Percentiles rank a stretch among this genome's conserved stretches.
These are phyloP conservation scores for Fusarium camptoceras DNA, from an alignment of 2,329 filamentous ascomycete species.

Conservation along the genomic window DNA sequence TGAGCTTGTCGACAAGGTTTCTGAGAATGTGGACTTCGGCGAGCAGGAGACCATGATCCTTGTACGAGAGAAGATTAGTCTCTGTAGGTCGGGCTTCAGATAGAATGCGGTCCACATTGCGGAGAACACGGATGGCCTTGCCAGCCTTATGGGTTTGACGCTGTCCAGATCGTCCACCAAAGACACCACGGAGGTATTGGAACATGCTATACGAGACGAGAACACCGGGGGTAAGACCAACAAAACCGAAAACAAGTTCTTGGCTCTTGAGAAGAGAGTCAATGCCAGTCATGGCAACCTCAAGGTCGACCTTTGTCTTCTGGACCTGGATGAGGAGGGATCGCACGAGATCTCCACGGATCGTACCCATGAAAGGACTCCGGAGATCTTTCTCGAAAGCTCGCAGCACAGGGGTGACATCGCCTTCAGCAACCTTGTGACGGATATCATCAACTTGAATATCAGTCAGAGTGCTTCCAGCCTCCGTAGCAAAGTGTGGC, in stretches of 20 bases:
- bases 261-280: conserved; percentile 95
- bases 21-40: conserved; percentile 90
- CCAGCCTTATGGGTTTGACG: conserved; percentile 73
- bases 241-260: conserved; percentile 97
- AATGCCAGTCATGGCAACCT: conserved; percentile 95
- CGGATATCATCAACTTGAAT: conserved; percentile 79
- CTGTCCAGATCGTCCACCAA: conserved; percentile 78
- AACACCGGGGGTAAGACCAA: conserved; percentile 93
- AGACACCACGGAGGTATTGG: conserved; percentile 75
- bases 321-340: conserved; percentile 96
- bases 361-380: conserved; percentile 82
- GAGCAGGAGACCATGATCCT: conserved; percentile 89
- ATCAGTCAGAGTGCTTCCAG: conserved; percentile 67
- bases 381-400: conserved; percentile 92
- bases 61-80: conserved; percentile 84
- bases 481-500: conserved; percentile 68
- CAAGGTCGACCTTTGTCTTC: conserved; percentile 98
- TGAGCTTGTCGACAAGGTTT: conserved; percentile 66
- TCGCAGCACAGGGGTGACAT: conserved; percentile 89
- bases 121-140: conserved; percentile 79
- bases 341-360: conserved; percentile 87
- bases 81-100: conserved; percentile 75
- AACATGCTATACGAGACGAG: conserved; percentile 81
- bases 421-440: conserved; percentile 86
- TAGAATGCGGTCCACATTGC: conserved; percentile 88